Evolutionary conservation across 352 stramenopile genomes (phyloP).

Genomic region (Phytophthora sansomeana): DNA sequence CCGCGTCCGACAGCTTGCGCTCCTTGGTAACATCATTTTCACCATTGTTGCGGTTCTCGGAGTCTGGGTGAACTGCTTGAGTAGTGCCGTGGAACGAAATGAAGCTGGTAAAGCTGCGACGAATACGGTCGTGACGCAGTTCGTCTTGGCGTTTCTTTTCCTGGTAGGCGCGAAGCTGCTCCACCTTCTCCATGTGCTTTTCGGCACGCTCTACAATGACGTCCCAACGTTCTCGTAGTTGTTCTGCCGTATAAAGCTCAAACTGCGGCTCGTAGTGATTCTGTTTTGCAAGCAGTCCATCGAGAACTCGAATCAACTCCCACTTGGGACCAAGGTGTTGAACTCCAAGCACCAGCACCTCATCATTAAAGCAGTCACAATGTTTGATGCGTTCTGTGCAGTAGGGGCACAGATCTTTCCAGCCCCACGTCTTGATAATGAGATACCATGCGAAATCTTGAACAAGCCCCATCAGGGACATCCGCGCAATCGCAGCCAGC

Average conservation of each 20-base stretch:
- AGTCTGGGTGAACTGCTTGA: conserved; percentile 5
- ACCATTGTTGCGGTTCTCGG: conserved; percentile 4
- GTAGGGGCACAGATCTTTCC: conserved; percentile 69
- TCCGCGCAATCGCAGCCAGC: conserved; percentile 57
- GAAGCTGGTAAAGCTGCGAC: conserved; percentile 45
- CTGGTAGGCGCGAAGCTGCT: conserved; percentile 61
- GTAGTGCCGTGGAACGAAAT: conserved; percentile 30
- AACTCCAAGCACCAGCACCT: conserved; percentile 66
- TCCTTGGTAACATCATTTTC: conserved; percentile 7
- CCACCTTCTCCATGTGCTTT: conserved; percentile 66
- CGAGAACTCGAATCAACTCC: conserved; percentile 68
- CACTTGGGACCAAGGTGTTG: conserved; percentile 68
- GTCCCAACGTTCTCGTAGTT: conserved; percentile 71
- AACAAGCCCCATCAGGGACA: conserved; percentile 61
- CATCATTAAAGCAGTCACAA: conserved; percentile 81
- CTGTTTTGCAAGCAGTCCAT: conserved; percentile 52
- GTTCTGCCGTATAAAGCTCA: conserved; percentile 59
- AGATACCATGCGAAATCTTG: conserved; percentile 66
- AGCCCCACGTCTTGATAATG: conserved; percentile 67
- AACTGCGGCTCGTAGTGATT: conserved; percentile 63
- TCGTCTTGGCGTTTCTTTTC: conserved; percentile 59
- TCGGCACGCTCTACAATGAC: conserved; percentile 60
- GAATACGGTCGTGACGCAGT: conserved; percentile 35
- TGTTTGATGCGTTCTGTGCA: conserved; percentile 72
- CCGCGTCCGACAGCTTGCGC: conserved; percentile 3